Percentiles rank a stretch among this genome's conserved stretches.
phyloP scores from a whole-genome alignment of 2,329 filamentous ascomycete species.

The Pyrenophora tritici-repentis region DNA sequence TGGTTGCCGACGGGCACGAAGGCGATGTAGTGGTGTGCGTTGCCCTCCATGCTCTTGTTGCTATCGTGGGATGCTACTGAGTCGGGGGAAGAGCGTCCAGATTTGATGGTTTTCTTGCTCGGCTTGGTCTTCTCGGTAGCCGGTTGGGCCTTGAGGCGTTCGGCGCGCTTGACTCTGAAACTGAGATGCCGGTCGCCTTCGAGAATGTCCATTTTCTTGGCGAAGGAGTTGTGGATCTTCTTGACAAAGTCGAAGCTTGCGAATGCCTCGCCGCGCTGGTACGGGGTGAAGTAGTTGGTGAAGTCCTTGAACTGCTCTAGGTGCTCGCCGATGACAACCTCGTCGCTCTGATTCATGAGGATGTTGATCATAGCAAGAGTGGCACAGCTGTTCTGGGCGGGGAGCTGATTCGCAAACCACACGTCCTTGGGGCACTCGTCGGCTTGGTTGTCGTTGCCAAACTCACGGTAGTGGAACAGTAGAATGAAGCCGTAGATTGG shows the following conservation, averaged over 20 bases:
- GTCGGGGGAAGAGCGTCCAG: slow-evolving; percentile 39
- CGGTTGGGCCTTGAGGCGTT: slow-evolving; percentile 25
- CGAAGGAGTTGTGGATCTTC: slow-evolving; percentile 85
- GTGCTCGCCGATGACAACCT: slow-evolving; percentile 68
- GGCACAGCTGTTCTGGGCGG: slow-evolving; percentile 74
- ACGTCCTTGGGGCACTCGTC: slow-evolving; percentile 66
- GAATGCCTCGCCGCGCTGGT: slow-evolving; percentile 76
- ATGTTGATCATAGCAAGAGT: slow-evolving; percentile 94
- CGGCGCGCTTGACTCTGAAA: slow-evolving; percentile 56
- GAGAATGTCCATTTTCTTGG: slow-evolving; percentile 63
- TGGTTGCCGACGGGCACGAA: slow-evolving; percentile 76
- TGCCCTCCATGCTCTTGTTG: slow-evolving; percentile 59
- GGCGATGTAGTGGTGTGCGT: slow-evolving; percentile 84
- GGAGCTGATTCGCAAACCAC: slow-evolving; percentile 93
- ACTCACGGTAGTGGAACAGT: slow-evolving; percentile 72
- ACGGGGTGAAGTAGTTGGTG: slow-evolving; percentile 70
- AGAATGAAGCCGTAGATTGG: slow-evolving; percentile 81
- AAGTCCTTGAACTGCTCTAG: slow-evolving; percentile 74
- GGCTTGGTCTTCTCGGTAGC: slow-evolving; percentile 15
- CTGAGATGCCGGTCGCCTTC: slow-evolving; percentile 76
- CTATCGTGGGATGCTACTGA: slow-evolving; percentile 45
- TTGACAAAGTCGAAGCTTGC: slow-evolving; percentile 77
- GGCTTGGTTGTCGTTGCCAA: slow-evolving; percentile 55
- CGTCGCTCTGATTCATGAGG: slow-evolving; percentile 72
- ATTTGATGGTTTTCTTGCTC: slow-evolving; percentile 50